Conservation (phyloP, 1,284 basidiomycete genomes). For the Amylostereum areolatum region DNA sequence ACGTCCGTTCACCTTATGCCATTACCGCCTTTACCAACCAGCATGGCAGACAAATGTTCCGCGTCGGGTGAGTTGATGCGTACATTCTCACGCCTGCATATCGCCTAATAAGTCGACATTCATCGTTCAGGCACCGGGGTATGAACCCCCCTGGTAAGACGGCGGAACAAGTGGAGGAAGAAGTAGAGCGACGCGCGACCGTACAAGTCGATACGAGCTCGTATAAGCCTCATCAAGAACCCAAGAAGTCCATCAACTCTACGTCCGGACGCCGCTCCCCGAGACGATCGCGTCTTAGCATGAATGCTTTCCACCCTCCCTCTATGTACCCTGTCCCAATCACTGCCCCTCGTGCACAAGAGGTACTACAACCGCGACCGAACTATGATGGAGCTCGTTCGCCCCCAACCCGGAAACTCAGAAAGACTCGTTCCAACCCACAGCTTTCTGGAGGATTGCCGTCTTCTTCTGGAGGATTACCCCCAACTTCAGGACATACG, state of each 20-base stretch:
- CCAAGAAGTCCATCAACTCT: slow-evolving; percentile 12
- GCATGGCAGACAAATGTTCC: slow-evolving; percentile 68
- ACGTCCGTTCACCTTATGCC: slow-evolving; percentile 67
- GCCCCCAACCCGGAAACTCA: slow-evolving; percentile 41
- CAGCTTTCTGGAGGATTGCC: slow-evolving; percentile 33
- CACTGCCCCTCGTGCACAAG: slow-evolving; percentile 20
- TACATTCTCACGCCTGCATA: background rate
- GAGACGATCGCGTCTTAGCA: slow-evolving; percentile 61
- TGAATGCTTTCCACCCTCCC: slow-evolving; percentile 54
- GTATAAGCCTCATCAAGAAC: slow-evolving; percentile 9
- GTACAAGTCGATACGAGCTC: slow-evolving; percentile 13
- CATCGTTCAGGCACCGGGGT: slow-evolving; percentile 42
- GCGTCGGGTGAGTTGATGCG: slow-evolving; percentile 54
- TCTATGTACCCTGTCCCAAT: slow-evolving; percentile 37
- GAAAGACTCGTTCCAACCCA: slow-evolving; percentile 68
- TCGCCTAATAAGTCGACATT: slow-evolving; percentile 7
- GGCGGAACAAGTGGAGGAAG: slow-evolving; percentile 22
- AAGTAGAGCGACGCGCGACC: slow-evolving; percentile 19
- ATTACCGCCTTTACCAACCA: slow-evolving; percentile 76
- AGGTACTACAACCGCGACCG: slow-evolving; percentile 20
- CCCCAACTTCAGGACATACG: slow-evolving; percentile 24
- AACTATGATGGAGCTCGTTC: slow-evolving; percentile 21
- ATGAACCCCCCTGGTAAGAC: slow-evolving; percentile 44
- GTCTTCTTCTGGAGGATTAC: background rate
- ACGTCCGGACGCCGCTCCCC: slow-evolving; percentile 24